Conservation (phyloP, 306 rosid genomes). For the Ormosia emarginata region DNA sequence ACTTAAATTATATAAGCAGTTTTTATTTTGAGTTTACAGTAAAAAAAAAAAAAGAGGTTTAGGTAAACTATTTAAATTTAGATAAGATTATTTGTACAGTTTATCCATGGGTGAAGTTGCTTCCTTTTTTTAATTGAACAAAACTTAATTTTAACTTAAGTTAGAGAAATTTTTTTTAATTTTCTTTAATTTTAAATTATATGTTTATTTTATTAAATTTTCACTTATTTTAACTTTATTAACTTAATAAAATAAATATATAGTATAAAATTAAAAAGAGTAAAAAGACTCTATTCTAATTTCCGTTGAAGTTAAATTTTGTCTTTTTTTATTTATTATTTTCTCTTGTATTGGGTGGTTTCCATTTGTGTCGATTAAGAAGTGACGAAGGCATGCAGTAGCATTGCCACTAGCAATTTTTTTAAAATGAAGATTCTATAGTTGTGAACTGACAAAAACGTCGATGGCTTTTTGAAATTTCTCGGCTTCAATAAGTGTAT, state of each 20-base stretch:
- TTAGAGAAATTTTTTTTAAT: no score
- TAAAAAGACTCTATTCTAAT: no score
- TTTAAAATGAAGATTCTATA: background rate
- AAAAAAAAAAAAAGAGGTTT: background rate
- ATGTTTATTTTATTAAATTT: no score
- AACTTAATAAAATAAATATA: no score
- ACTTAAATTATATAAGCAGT: background rate
- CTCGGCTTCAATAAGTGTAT: background rate
- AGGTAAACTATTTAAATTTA: no score
- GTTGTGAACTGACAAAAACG: background rate
- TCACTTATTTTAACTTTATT: no score
- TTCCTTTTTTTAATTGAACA: no score
- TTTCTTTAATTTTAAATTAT: no score
- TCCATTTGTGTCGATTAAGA: background rate
- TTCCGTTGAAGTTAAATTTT: no score
- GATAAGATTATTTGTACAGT: background rate
- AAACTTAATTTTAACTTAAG: no score
- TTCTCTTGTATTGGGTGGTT: background rate
- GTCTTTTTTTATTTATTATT: background rate
- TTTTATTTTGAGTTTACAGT: background rate
- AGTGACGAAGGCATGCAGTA: background rate
- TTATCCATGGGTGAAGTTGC: background rate
- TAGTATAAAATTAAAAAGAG: no score
- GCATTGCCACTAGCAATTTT: background rate
- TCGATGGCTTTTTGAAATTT: background rate